Conservation (phyloP, 441 rosid genomes). For the Jatropha podagrica region DNA sequence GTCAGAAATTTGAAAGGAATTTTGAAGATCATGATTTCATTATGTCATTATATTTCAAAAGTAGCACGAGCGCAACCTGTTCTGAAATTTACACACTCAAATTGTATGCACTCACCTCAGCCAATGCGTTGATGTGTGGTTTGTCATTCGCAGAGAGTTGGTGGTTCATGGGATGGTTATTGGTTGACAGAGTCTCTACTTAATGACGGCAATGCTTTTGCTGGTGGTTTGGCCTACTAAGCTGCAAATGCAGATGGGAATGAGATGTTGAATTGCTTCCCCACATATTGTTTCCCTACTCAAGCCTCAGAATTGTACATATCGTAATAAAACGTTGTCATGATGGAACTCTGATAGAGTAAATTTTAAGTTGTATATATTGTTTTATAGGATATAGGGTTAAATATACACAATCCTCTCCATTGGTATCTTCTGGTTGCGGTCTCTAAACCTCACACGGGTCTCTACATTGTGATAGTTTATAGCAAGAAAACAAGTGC, state of each 20-base stretch:
- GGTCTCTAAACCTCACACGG: neutral
- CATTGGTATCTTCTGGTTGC: neutral
- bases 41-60: neutral
- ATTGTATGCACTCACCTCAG: neutral
- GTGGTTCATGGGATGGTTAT: constrained; percentile 97
- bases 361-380: constrained; percentile 20
- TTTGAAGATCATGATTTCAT: neutral
- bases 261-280: constrained; percentile 1
- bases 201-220: constrained; percentile 79
- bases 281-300: neutral
- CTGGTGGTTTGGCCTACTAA: constrained; percentile 89
- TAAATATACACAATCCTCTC: too few species aligned
- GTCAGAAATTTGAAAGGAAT: neutral
- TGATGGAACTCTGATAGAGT: constrained; percentile 6
- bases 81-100: neutral
- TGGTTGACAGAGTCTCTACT: constrained; percentile 90
- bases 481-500: too few species aligned
- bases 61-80: neutral
- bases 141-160: constrained; percentile 60
- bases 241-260: neutral
- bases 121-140: constrained; percentile 11
- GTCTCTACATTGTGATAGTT: neutral
- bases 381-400: neutral
- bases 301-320: constrained; percentile 12
- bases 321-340: constrained; percentile 6